These are phyloP conservation scores for Omphalotus olearius DNA, from an alignment of 1,284 basidiomycete species.

Conservation along the genomic window DNA sequence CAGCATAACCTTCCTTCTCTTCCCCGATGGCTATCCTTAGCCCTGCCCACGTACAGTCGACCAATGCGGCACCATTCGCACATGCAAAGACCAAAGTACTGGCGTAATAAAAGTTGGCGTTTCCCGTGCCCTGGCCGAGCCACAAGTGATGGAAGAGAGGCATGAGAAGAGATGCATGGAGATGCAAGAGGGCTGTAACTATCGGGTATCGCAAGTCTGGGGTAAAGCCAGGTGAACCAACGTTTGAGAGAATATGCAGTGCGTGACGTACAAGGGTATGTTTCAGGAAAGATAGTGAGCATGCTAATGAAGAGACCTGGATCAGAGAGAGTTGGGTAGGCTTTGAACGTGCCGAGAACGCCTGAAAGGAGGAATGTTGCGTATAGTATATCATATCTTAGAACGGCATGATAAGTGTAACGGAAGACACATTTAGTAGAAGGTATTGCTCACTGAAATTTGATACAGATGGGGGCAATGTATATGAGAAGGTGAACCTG, in stretches of 20 bases:
- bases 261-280: conserved; percentile 58
- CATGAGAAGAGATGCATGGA: conserved; percentile 83
- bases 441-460: conserved; percentile 63
- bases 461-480: conserved; percentile 79
- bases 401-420: not conserved
- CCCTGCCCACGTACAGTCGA: conserved; percentile 81
- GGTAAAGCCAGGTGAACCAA: not conserved
- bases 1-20: conserved; percentile 43
- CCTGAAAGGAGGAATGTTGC: conserved; percentile 77
- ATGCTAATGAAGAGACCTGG: conserved; percentile 83
- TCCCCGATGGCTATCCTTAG: conserved; percentile 66
- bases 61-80: conserved; percentile 77
- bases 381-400: conserved; percentile 81
- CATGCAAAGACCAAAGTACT: conserved; percentile 91
- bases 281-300: conserved; percentile 80
- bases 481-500: conserved; percentile 88
- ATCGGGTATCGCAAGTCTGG: conserved; percentile 86
- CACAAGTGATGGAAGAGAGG: conserved; percentile 92
- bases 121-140: conserved; percentile 90
- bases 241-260: conserved; percentile 1
- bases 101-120: conserved; percentile 98
- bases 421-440: not conserved
- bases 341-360: conserved; percentile 82
- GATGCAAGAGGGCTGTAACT: conserved; percentile 78
- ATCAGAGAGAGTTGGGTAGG: conserved; percentile 90